phyloP scores from a whole-genome alignment of 257 asterid species.

The Plantago elongata region DNA sequence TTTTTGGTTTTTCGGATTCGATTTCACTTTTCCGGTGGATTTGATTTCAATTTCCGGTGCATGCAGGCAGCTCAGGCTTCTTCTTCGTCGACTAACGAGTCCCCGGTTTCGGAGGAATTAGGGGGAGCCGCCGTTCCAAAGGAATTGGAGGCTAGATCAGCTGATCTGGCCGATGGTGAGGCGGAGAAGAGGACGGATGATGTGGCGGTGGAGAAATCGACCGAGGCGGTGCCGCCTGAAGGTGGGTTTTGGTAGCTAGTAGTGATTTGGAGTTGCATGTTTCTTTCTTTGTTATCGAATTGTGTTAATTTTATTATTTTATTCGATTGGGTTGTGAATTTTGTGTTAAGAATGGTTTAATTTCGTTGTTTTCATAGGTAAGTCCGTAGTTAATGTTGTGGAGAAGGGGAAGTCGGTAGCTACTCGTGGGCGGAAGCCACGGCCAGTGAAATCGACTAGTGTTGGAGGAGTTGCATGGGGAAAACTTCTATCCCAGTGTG shows the following conservation, averaged over 20 bases:
- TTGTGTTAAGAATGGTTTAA: not conserved
- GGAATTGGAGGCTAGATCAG: conserved; percentile 63
- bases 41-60: conserved; percentile 17
- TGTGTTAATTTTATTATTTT: conserved; percentile 8
- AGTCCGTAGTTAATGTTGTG: conserved; percentile 28
- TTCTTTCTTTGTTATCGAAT: conserved; percentile 14
- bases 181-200: conserved; percentile 36
- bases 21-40: not conserved
- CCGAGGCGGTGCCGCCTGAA: conserved; percentile 32
- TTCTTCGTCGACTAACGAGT: conserved; percentile 57
- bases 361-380: conserved; percentile 29
- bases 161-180: conserved; percentile 52
- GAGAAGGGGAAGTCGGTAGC: conserved; percentile 40
- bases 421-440: conserved; percentile 44
- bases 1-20: conserved; percentile 1
- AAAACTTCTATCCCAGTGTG: conserved; percentile 64
- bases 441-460: conserved; percentile 40
- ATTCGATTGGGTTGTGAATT: not conserved
- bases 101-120: conserved; percentile 36
- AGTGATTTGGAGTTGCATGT: too few species aligned
- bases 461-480: conserved; percentile 82
- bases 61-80: conserved; percentile 71
- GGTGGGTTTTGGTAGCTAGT: conserved; percentile 21
- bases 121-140: conserved; percentile 29
- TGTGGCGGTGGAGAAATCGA: conserved; percentile 36